Base-by-base conservation (phyloP, 2,329 filamentous ascomycete genomes). In the Escovopsis sp. region DNA sequence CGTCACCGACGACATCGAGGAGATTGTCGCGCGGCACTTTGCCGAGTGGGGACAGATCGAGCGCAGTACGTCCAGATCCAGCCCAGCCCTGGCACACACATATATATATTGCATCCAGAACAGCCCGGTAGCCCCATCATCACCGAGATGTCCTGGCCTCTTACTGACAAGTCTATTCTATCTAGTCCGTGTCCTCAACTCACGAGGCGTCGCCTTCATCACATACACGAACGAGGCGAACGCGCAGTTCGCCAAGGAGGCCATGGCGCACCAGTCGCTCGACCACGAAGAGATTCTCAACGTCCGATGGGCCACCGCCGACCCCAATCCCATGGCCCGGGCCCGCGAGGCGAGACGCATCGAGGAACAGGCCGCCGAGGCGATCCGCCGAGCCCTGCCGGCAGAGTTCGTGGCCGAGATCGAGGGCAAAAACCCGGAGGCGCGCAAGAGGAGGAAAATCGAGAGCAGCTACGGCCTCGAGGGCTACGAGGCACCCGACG, bases 21-120 rank as follows among this genome's bases (percentile, higher is more conserved):
- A 98, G 59, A 74, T 96, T 26, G 88, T 96, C 5, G 79, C 88
- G 21, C 70, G 92, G 12, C 90, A 98, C 59, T 94, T 96, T 53
- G 80, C 85, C 17, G 90, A 98, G 68, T 98, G 87, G 87, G 90
- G 90, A 1, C 81, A 87, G 49, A 66, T 98, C 34, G 88, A 96
- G 55, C 73, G 90, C 31, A 77, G 60, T 63, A 53, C 45, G 60
- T 53, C 7, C n/a, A n/a, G n/a, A n/a, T 52, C 17, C n/a, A 15
- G 9, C 13, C n/a, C n/a, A n/a, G n/a, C n/a, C n/a, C n/a, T n/a
- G n/a, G n/a, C n/a, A n/a, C n/a, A n/a, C n/a, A n/a, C n/a, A n/a
- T n/a, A n/a, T n/a, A n/a, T n/a, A n/a, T n/a, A n/a, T n/a, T n/a
- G n/a, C n/a, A n/a, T n/a, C n/a, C n/a, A n/a, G n/a, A n/a, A n/a